Conservation (phyloP, 2,329 filamentous ascomycete genomes). For the Neurospora crassa region DNA sequence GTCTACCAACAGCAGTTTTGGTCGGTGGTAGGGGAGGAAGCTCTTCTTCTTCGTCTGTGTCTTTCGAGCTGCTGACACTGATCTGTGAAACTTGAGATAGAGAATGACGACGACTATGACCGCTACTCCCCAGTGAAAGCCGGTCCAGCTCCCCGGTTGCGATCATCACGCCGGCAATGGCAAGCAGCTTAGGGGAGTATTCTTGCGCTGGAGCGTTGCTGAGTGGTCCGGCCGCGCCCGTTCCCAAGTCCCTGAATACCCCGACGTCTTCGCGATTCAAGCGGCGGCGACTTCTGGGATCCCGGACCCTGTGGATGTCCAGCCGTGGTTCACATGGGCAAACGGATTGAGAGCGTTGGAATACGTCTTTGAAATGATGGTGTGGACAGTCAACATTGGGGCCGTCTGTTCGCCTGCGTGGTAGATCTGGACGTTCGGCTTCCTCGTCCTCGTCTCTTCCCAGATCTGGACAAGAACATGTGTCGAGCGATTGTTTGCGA, state of each 20-base stretch:
- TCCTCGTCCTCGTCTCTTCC: background rate
- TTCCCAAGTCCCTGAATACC: background rate
- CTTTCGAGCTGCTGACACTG: background rate
- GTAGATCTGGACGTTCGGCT: background rate
- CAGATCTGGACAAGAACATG: constrained; percentile 6
- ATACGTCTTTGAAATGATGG: background rate
- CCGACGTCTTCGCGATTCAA: constrained; percentile 2
- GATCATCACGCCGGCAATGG: constrained; percentile 13
- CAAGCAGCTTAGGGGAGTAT: constrained; percentile 5
- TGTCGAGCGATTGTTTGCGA: constrained; percentile 2
- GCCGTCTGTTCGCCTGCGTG: background rate
- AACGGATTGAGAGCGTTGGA: constrained; percentile 7
- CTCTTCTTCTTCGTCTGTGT: background rate
- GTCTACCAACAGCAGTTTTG: background rate
- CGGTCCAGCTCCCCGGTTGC: constrained; percentile 11
- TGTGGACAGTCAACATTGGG: background rate
- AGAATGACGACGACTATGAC: background rate
- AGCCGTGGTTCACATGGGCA: background rate
- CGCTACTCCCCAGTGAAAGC: constrained; percentile 3
- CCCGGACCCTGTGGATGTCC: background rate
- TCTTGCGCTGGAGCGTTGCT: background rate
- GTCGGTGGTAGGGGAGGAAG: background rate
- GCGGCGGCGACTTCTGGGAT: constrained; percentile 5
- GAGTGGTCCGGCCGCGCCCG: background rate
- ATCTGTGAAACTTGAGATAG: background rate